Evolutionary conservation across 2,329 filamentous ascomycete genomes (phyloP).

Genomic region (Raffaelea deltoideospora): DNA sequence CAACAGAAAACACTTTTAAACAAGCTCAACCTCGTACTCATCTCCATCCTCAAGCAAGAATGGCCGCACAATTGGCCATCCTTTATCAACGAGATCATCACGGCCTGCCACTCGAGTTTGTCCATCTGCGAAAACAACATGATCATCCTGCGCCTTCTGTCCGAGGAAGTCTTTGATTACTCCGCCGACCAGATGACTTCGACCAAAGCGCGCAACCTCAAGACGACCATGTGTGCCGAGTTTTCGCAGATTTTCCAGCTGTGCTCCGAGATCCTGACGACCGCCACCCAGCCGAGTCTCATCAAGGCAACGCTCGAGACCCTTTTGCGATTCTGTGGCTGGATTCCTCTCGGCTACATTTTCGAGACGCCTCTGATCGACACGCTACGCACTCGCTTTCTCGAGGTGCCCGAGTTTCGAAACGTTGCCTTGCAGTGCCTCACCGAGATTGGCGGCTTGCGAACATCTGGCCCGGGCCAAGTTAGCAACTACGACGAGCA

Average conservation of each 20-base stretch:
- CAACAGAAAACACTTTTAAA: conserved; percentile 81
- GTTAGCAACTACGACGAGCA: conserved; percentile 79
- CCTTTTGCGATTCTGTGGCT: conserved; percentile 90
- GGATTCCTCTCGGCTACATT: conserved; percentile 96
- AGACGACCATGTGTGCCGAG: conserved; percentile 97
- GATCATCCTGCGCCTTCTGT: conserved; percentile 88
- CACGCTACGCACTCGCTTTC: conserved; percentile 79
- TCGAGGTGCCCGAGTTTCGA: conserved; percentile 86
- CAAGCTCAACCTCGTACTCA: conserved; percentile 94
- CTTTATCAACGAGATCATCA: conserved; percentile 99
- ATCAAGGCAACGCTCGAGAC: conserved; percentile 97
- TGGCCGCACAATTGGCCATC: conserved; percentile 99
- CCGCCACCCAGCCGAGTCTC: conserved; percentile 68
- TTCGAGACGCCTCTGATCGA: conserved; percentile 97
- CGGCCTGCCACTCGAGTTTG: conserved; percentile 84
- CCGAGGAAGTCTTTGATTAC: conserved; percentile 97
- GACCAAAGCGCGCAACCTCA: conserved; percentile 85
- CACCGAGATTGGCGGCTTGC: conserved; percentile 89
- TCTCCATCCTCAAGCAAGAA: conserved; percentile 96
- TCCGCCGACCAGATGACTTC: conserved; percentile 99
- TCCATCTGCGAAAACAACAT: conserved; percentile 99
- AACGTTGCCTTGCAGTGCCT: conserved; percentile 94
- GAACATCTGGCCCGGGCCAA: conserved; percentile 57
- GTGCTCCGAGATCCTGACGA: conserved; percentile 87
- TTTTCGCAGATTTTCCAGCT: conserved; percentile 98